Base-by-base conservation (phyloP, 2,329 filamentous ascomycete species). In the Penicillium sp. region DNA sequence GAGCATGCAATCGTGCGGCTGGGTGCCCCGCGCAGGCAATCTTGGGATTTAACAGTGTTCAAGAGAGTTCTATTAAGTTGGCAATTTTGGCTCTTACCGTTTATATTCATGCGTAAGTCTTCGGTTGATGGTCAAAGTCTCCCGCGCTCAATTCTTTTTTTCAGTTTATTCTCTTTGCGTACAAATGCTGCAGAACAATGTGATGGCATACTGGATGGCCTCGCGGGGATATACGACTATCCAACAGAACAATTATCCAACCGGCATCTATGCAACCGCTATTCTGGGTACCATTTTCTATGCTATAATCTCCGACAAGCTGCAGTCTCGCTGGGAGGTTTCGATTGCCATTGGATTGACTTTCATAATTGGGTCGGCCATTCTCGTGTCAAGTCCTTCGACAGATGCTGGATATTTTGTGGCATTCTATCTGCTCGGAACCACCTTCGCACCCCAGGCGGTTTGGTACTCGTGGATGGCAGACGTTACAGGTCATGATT, bases 401-500 rank as follows among this genome's bases (percentile, higher is more conserved):
- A 52, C 46, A 2, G 52, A 58, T 32, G 68, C 67, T 0, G 73
- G 66, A 26, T 69, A 75, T 49, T 78, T 78, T 48, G 71, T 77
- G 37, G 74, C 75, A 6, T 77, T 76, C 51, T 78, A 76, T 54
- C 57, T 77, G 1, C 66, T 78, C 2, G 75, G 75, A 3, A 77
- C 75, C 0, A 76, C 73, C 0, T 78, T 74, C 46, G 75, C 75
- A 2, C 75, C 75, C 1, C 75, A 78, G 49, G 75, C 75, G 4
- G 61, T 78, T 15, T 78, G 75, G 75, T 78, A 78, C 54, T 71
- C 72, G 0, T 78, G 75, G 75, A 76, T 78, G 72, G 75, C 75
- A 0, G 75, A 78, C 21, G 58, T 68, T 4, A 68, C 65, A 6
- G 49, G 55, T n/a, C 64, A 67, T 23, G 65, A 68, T 46, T 60